A percentile compares a stretch with the other conserved stretches of the same genome.
Evolutionary conservation across 2,329 filamentous ascomycete species (phyloP).

Genomic region (Trichoderma sp.): DNA sequence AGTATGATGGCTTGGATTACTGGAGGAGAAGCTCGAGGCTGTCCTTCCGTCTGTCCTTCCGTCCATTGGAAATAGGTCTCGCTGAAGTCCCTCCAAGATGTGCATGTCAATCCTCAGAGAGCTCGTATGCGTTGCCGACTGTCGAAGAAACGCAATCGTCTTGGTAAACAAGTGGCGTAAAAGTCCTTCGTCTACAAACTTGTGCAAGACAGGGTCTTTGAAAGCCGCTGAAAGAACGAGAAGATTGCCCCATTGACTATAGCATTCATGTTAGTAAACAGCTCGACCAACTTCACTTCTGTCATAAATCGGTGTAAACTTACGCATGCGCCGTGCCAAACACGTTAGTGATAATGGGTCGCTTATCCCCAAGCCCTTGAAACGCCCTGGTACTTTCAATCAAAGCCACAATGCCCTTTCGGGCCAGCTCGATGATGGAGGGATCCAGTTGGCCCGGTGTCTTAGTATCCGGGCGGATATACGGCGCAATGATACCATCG

Average conservation of each 20-base stretch:
- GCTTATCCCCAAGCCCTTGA: constrained; percentile 57
- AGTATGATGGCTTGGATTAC: constrained; percentile 31
- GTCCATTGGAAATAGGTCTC: constrained; percentile 43
- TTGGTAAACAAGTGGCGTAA: constrained; percentile 63
- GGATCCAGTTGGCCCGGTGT: constrained; percentile 41
- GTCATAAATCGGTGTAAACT: constrained; percentile 41
- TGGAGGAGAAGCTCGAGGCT: constrained; percentile 47
- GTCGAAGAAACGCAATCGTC: constrained; percentile 73
- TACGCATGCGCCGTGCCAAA: constrained; percentile 96
- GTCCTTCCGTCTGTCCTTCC: constrained; percentile 31
- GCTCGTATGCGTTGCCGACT: constrained; percentile 70
- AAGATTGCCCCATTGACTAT: constrained; percentile 93
- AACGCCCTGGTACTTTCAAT: constrained; percentile 86
- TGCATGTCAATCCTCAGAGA: constrained; percentile 70
- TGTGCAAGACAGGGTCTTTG: constrained; percentile 60
- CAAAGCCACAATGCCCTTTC: constrained; percentile 67
- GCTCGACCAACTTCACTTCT: neutral
- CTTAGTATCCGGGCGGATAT: constrained; percentile 38
- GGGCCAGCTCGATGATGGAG: constrained; percentile 54
- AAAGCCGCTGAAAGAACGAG: constrained; percentile 84
- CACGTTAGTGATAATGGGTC: constrained; percentile 89
- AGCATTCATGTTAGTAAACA: neutral
- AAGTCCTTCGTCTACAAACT: constrained; percentile 54
- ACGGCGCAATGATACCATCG: constrained; percentile 37
- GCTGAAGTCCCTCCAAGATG: constrained; percentile 62